Conservation (phyloP, 805 yeast genomes). For the Danielia oregonensis region DNA sequence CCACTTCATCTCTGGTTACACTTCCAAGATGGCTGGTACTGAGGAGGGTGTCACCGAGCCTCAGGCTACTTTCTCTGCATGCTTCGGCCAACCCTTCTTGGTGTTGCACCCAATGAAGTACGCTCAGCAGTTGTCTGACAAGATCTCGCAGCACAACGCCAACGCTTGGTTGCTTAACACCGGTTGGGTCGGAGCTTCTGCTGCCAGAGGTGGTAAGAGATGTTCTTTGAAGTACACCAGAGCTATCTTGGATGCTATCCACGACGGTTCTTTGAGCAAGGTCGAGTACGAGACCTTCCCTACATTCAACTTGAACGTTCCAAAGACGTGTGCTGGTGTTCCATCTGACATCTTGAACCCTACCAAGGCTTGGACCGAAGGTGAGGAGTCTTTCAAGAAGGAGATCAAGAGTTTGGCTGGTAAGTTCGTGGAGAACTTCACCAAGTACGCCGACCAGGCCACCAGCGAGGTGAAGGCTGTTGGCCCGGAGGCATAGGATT, state of each 20-base stretch:
- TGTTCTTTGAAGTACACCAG: constrained; percentile 97
- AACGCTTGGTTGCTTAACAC: constrained; percentile 96
- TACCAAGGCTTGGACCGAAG: constrained; percentile 66
- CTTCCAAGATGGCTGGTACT: constrained; percentile 99
- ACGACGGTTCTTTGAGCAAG: constrained; percentile 79
- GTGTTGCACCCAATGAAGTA: constrained; percentile 97
- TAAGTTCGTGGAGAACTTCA: constrained; percentile 82
- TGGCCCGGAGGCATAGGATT: constrained; percentile 59
- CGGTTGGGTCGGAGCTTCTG: constrained; percentile 97
- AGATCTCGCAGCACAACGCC: constrained; percentile 84
- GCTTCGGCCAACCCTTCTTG: constrained; percentile 98
- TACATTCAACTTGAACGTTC: constrained; percentile 82
- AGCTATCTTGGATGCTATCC: constrained; percentile 92
- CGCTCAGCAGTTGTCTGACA: constrained; percentile 92
- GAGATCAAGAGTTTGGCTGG: constrained; percentile 60
- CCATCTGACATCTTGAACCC: constrained; percentile 88
- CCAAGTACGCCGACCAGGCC: constrained; percentile 76
- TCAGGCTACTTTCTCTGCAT: constrained; percentile 95
- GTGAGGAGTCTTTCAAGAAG: constrained; percentile 33
- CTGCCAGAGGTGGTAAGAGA: constrained; percentile 90
- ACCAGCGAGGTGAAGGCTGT: constrained; percentile 87
- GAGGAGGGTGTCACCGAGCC: constrained; percentile 99
- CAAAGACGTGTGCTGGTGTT: constrained; percentile 76
- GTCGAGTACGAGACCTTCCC: constrained; percentile 83
- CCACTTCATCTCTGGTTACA: constrained; percentile 97